Conservation (phyloP, 495 filamentous ascomycete species). For the Copromyces sp. region DNA sequence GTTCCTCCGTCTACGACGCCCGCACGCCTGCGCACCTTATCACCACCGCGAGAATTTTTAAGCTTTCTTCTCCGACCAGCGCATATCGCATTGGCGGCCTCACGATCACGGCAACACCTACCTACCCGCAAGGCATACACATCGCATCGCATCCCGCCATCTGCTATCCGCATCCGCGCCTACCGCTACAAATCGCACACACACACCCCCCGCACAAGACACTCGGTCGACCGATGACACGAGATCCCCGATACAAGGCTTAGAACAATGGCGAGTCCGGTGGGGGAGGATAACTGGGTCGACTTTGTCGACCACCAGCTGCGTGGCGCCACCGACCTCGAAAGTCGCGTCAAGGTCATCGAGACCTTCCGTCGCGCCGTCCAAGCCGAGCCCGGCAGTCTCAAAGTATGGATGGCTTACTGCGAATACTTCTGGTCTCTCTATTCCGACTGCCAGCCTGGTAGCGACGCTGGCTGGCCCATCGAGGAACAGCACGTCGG, state of each 20-base stretch:
- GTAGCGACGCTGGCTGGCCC: constrained; percentile 51
- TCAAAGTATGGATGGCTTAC: constrained; percentile 80
- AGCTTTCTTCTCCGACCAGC: not conserved
- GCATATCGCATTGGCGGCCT: not conserved
- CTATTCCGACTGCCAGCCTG: constrained; percentile 52
- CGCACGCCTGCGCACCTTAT: not conserved
- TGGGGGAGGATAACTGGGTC: constrained; percentile 2
- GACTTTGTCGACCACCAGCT: constrained; percentile 36
- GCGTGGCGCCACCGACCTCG: constrained; percentile 40
- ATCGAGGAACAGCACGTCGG: constrained; percentile 67
- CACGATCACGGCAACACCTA: not conserved
- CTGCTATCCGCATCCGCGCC: not conserved
- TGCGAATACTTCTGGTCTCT: constrained; percentile 77
- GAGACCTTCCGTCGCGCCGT: constrained; percentile 75
- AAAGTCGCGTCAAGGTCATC: constrained; percentile 58
- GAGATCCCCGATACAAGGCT: constrained; percentile 10
- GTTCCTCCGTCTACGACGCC: not conserved
- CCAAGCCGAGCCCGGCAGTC: constrained; percentile 70
- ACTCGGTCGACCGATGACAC: constrained; percentile 16
- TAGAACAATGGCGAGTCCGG: constrained; percentile 34
- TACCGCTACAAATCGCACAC: not conserved
- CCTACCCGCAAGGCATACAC: not conserved
- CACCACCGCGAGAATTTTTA: not conserved
- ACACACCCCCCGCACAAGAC: not conserved
- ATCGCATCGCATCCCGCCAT: not conserved